A percentile compares a stretch with the other conserved stretches of the same genome.
Evolutionary conservation across 306 rosid genomes (phyloP).

Genomic region (Rosa chinensis): DNA sequence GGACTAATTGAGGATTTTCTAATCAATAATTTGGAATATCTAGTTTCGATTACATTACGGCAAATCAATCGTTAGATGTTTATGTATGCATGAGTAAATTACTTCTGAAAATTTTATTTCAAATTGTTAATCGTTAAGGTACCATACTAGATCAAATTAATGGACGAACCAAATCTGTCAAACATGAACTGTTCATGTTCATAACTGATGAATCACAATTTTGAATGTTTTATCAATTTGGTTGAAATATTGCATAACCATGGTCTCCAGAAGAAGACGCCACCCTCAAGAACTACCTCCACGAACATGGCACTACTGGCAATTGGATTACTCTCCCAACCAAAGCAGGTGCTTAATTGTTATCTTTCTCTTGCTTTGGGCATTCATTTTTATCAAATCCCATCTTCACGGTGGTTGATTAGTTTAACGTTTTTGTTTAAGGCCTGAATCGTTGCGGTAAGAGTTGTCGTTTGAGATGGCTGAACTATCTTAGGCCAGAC

Average conservation of each 20-base stretch:
- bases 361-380: not conserved
- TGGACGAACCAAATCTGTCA: no score
- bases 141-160: no score
- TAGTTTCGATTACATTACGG: no score
- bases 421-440: not conserved
- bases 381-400: not conserved
- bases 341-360: constrained; percentile 53
- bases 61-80: no score
- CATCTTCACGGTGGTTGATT: not conserved
- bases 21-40: fast-evolving
- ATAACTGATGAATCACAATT: no score
- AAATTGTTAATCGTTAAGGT: no score
- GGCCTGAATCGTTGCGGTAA: constrained; percentile 54
- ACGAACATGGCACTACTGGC: constrained; percentile 47
- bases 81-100: no score
- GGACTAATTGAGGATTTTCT: no score
- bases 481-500: constrained; percentile 49
- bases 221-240: no score
- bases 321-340: constrained; percentile 64
- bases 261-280: constrained; percentile 88
- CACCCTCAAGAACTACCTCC: constrained; percentile 50
- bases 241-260: constrained; percentile 13
- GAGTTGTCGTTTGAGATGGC: constrained; percentile 57
- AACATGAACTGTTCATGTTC: no score
- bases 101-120: no score